These are phyloP conservation scores for Suhomyces sp. DNA, from an alignment of 805 yeast genomes.

Conservation along the genomic window DNA sequence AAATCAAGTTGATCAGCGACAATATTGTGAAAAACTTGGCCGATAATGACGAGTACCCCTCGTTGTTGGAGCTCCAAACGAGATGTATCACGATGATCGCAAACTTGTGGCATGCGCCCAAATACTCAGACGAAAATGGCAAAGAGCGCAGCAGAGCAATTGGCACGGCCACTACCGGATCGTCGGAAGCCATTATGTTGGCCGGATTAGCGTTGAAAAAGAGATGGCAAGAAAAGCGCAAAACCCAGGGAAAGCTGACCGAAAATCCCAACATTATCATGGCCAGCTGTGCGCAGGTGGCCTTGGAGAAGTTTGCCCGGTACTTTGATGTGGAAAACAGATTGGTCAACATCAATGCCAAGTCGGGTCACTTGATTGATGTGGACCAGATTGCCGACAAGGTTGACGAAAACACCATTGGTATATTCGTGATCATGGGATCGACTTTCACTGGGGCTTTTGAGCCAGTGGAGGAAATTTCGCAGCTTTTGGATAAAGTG, in stretches of 20 bases:
- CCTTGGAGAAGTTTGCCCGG: slow-evolving; percentile 89
- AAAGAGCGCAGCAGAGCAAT: slow-evolving; percentile 44
- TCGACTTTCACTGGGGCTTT: slow-evolving; percentile 93
- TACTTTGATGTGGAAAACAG: slow-evolving; percentile 90
- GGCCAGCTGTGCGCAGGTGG: slow-evolving; percentile 94
- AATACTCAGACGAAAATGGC: slow-evolving; percentile 19
- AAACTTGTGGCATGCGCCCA: slow-evolving; percentile 76
- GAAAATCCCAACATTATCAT: slow-evolving; percentile 79
- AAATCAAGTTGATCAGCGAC: slow-evolving; percentile 52
- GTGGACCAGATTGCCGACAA: slow-evolving; percentile 54
- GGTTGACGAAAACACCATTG: slow-evolving; percentile 90
- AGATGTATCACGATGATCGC: slow-evolving; percentile 81
- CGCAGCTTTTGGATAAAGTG: slow-evolving; percentile 63
- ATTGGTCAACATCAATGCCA: slow-evolving; percentile 60
- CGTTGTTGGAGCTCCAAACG: slow-evolving; percentile 71
- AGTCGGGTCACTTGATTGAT: slow-evolving; percentile 65
- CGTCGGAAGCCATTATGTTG: slow-evolving; percentile 89
- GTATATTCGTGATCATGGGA: slow-evolving; percentile 83
- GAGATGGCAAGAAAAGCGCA: slow-evolving; percentile 72
- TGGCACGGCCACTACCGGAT: slow-evolving; percentile 93
- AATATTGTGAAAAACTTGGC: slow-evolving; percentile 86
- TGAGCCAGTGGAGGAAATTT: slow-evolving; percentile 66
- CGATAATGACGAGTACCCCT: slow-evolving; percentile 92
- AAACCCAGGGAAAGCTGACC: slow-evolving; percentile 54
- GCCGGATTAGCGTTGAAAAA: slow-evolving; percentile 94